These are phyloP conservation scores for carrot (Daucus carota) DNA, from an alignment of 129 eudicot species.

Conservation along the genomic window DNA sequence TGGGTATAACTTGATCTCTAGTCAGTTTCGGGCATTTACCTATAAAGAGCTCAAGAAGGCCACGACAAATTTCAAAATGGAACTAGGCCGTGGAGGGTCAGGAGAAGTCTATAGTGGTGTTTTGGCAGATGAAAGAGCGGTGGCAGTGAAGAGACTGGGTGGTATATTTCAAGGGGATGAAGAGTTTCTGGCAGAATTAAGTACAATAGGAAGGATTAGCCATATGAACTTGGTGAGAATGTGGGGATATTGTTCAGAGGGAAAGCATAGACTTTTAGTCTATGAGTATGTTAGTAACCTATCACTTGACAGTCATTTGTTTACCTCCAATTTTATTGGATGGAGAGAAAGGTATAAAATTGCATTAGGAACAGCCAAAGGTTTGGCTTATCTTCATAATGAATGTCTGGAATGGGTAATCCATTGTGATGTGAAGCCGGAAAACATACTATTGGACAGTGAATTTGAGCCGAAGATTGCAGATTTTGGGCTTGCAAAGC, in stretches of 20 bases:
- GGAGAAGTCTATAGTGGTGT: not conserved
- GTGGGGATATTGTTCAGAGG: conserved; percentile 2
- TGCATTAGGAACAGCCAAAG: conserved; percentile 6
- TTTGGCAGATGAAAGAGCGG: not conserved
- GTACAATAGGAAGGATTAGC: not conserved
- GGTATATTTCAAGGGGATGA: not conserved
- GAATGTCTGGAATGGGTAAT: conserved; percentile 6
- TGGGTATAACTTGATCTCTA: not conserved
- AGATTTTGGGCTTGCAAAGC: conserved; percentile 5
- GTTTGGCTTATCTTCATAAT: conserved; percentile 5
- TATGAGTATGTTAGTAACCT: not conserved
- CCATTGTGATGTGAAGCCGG: conserved; percentile 5
- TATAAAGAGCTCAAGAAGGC: conserved; percentile 1
- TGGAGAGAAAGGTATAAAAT: not conserved
- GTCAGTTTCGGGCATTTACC: not conserved
- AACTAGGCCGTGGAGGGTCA: not conserved
- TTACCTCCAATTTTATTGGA: not conserved
- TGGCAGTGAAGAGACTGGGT: conserved; percentile 3
- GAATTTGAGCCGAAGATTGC: conserved; percentile 4
- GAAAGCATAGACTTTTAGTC: not conserved
- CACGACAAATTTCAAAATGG: not conserved
- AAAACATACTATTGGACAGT: conserved; percentile 2
- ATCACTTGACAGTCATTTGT: not conserved
- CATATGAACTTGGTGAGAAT: conserved; percentile 3
- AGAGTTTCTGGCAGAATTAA: not conserved